Evolutionary conservation across 306 rosid species (phyloP), one percentile per base, ranked within the genome.

Genomic region (Cicer chorassanicum): DNA sequence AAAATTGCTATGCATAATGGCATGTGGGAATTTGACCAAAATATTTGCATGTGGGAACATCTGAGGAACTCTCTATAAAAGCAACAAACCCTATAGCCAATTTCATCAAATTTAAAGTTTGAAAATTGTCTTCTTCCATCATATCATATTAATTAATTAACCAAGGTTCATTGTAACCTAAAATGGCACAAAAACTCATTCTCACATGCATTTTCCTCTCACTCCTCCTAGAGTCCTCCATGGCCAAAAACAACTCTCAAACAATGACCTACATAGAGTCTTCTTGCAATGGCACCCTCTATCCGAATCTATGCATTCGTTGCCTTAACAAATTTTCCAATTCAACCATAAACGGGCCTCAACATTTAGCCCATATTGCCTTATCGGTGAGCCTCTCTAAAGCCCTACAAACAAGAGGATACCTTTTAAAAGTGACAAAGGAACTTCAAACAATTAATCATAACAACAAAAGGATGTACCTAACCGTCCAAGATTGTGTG

Each of bases 261-360:
- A 39, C 82, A 18, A 64, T 44, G 34, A 65, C 78, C 36, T 83
- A 73, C 67, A 78, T 90, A n/a, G 53, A 84, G 18, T 56, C 86
- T 1, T 77, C 93, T n/a, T 90, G 96, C 80, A 72, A 24, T 1
- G 57, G 48, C 65, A 88, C 93, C 4, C 84, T 45, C 4, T 90
- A 84, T 74, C 85, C 80, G 0, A 29, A 72, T 5, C 80, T 85
- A 0, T 90, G 96, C 50, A 13, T 87, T 6, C 82, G 80, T 14
- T 80, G 81, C 80, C 72, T 90, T 6, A 9, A 76, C 1, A 44
- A 14, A n/a, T 88, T 66, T 73, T 73, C 68, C 59, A 10, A 72
- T 6, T 54, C 84, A 18, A 80, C 80, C 12, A 67, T 74, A 3
- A 55, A 75, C 62, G 78, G 75, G 2, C 90, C 88, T 4, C 78